Conservation (phyloP, 805 yeast species). For the Lipomyces oligophaga region DNA sequence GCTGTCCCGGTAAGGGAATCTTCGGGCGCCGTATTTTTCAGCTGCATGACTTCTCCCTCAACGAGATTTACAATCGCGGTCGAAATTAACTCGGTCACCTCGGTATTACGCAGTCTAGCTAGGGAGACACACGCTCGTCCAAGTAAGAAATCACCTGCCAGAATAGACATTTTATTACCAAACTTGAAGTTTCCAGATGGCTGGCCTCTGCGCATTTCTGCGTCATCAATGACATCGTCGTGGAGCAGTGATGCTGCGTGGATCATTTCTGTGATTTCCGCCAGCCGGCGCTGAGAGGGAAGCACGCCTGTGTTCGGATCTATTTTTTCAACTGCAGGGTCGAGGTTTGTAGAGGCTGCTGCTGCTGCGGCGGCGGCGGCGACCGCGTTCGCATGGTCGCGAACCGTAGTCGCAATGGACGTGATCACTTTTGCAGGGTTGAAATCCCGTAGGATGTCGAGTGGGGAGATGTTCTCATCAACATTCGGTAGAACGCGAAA, state of each 20-base stretch:
- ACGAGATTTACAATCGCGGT: conserved; percentile 95
- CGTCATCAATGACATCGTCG: conserved; percentile 91
- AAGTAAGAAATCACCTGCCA: conserved; percentile 92
- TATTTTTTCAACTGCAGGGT: conserved; percentile 6
- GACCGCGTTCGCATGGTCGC: background rate
- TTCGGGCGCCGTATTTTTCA: conserved; percentile 78
- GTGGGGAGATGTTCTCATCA: conserved; percentile 61
- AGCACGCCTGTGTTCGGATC: conserved; percentile 50
- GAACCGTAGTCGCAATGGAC: conserved; percentile 39
- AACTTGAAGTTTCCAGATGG: conserved; percentile 92
- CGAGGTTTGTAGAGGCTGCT: background rate
- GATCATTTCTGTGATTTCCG: conserved; percentile 97
- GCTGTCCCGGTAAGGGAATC: conserved; percentile 51
- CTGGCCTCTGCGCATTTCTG: conserved; percentile 82
- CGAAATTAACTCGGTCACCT: conserved; percentile 90
- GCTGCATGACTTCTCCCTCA: conserved; percentile 98
- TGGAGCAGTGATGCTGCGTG: conserved; percentile 94
- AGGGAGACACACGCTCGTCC: conserved; percentile 97
- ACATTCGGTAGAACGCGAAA: conserved; percentile 41
- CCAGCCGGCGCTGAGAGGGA: conserved; percentile 91
- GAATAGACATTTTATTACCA: conserved; percentile 93
- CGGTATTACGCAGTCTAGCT: conserved; percentile 91
- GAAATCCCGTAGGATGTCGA: conserved; percentile 80
- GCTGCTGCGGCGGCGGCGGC: too few species aligned
- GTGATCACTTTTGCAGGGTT: conserved; percentile 50